These are phyloP conservation scores for Talaromyces sp. DNA, from an alignment of 2,329 filamentous ascomycete species.

Conservation along the genomic window DNA sequence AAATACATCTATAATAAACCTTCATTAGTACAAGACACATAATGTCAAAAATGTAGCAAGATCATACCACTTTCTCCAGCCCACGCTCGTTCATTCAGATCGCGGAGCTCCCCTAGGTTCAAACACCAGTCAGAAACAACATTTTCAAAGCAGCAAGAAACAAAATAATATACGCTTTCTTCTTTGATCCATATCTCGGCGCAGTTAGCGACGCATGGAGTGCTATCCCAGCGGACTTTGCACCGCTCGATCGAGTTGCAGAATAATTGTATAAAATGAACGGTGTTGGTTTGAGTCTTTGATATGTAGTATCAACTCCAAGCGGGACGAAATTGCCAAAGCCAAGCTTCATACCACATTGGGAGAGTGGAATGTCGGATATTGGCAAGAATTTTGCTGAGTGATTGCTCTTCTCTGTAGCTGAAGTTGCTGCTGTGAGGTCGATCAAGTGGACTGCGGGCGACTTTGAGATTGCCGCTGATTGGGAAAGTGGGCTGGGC, in stretches of 20 bases:
- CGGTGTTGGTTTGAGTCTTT: neutral
- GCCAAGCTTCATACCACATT: conserved; percentile 43
- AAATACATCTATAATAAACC: conserved; percentile 64
- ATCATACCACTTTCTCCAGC: conserved; percentile 75
- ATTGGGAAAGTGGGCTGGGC: conserved; percentile 12
- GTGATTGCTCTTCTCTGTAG: neutral
- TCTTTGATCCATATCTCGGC: conserved; percentile 47
- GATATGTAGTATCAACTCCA: conserved; percentile 29
- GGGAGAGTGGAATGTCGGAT: conserved; percentile 15
- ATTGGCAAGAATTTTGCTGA: neutral
- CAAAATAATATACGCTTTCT: conserved; percentile 45
- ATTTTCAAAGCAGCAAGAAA: neutral
- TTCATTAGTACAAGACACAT: neutral
- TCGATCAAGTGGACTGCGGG: neutral
- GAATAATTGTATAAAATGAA: conserved; percentile 1
- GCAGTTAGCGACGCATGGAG: conserved; percentile 25
- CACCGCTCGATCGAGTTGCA: conserved; percentile 5
- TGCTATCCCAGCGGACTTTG: conserved; percentile 9
- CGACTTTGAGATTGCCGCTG: neutral
- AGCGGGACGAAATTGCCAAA: conserved; percentile 32
- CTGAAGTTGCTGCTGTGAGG: neutral
- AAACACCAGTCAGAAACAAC: conserved; percentile 4
- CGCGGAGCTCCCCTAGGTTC: conserved; percentile 76
- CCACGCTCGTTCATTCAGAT: conserved; percentile 85
- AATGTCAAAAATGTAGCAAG: neutral